Evolutionary conservation across 352 stramenopile species (phyloP).

Genomic region (Bremia lactucae): DNA sequence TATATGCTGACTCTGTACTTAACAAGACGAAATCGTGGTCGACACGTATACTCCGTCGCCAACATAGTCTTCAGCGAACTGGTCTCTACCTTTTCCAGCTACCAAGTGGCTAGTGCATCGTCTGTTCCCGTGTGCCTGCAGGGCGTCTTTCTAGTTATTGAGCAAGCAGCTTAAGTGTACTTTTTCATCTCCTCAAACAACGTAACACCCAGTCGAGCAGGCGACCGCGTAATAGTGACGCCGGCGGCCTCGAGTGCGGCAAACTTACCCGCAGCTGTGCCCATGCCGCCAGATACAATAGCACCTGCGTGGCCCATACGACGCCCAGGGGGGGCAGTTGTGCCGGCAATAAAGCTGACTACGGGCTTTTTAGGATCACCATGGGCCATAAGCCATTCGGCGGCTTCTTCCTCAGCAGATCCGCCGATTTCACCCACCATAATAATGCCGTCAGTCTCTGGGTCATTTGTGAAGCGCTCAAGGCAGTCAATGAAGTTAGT

Average conservation of each 20-base stretch:
- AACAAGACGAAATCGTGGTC: slow-evolving; percentile 19
- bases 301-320: slow-evolving; percentile 98
- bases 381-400: slow-evolving; percentile 96
- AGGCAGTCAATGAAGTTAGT: slow-evolving; percentile 99
- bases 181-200: slow-evolving; percentile 95
- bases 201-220: slow-evolving; percentile 91
- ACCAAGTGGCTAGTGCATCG: slow-evolving; percentile 17
- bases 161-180: slow-evolving; percentile 26
- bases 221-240: slow-evolving; percentile 93
- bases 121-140: slow-evolving; percentile 1
- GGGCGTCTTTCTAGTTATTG: slow-evolving; percentile 5
- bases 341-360: slow-evolving; percentile 98
- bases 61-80: background rate
- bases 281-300: slow-evolving; percentile 98
- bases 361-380: slow-evolving; percentile 98
- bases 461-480: slow-evolving; percentile 98
- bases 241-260: slow-evolving; percentile 90
- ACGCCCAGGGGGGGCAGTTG: slow-evolving; percentile 95
- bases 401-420: slow-evolving; percentile 95
- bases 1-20: slow-evolving; percentile 21
- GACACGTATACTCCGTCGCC: background rate
- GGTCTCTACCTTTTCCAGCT: slow-evolving; percentile 15
- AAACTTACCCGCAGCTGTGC: slow-evolving; percentile 97
- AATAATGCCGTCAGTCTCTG: slow-evolving; percentile 98
- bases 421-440: slow-evolving; percentile 99